A percentile compares a stretch with the other conserved stretches of the same genome.
Conservation (phyloP, 495 filamentous ascomycete genomes). For the Pyrenula aspistea region DNA sequence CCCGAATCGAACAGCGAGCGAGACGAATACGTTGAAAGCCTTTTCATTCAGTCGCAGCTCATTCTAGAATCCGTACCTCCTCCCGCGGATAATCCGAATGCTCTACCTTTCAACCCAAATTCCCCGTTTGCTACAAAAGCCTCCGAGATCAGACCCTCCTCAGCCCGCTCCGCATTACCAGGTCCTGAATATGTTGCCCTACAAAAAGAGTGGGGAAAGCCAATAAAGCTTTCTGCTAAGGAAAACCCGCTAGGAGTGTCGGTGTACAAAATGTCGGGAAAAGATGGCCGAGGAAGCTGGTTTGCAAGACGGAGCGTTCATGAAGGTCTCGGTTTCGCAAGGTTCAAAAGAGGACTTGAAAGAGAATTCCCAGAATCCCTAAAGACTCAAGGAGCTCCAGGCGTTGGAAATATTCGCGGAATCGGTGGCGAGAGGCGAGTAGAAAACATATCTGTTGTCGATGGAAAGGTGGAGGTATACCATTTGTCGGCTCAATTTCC, state of each 20-base stretch:
- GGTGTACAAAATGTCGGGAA: constrained; percentile 67
- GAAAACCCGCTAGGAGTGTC: constrained; percentile 67
- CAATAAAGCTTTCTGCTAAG: constrained; percentile 51
- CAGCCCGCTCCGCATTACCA: constrained; percentile 37
- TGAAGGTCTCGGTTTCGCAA: constrained; percentile 57
- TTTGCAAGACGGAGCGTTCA: constrained; percentile 82
- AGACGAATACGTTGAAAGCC: constrained; percentile 41
- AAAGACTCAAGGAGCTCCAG: constrained; percentile 43
- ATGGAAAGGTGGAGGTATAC: constrained; percentile 46
- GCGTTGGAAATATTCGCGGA: constrained; percentile 64
- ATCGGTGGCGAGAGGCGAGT: constrained; percentile 70
- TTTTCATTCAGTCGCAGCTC: constrained; percentile 52
- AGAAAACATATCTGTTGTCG: constrained; percentile 34
- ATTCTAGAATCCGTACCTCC: constrained; percentile 68
- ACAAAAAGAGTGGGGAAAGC: constrained; percentile 76
- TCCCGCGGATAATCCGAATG: constrained; percentile 25
- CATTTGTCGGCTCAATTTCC: constrained; percentile 84
- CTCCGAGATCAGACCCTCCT: constrained; percentile 37
- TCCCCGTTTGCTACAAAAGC: constrained; percentile 24
- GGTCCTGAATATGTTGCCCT: constrained; percentile 35
- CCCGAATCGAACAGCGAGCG: constrained; percentile 37
- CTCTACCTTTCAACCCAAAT: constrained; percentile 24
- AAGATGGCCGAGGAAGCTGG: constrained; percentile 79
- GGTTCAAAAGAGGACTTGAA: constrained; percentile 40
- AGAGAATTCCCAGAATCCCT: constrained; percentile 50